Conservation (phyloP, 176 grass and related monocot species). For the Thinopyrum elongatum region DNA sequence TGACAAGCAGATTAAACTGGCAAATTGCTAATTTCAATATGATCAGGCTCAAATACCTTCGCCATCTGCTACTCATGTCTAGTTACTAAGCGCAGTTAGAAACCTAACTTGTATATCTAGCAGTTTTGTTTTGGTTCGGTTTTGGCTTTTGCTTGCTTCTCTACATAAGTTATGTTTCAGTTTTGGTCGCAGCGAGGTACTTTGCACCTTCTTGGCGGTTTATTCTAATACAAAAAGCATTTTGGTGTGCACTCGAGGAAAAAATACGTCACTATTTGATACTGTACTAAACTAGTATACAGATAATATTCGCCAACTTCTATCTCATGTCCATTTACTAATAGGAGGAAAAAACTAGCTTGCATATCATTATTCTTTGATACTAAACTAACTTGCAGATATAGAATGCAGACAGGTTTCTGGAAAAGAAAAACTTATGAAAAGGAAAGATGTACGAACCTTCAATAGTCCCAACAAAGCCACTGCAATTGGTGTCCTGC, state of each 20-base stretch:
- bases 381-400: background rate
- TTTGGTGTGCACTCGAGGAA: too few relatives aligned
- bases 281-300: too few relatives aligned
- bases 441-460: conserved; percentile 25
- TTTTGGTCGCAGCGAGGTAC: too few relatives aligned
- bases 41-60: background rate
- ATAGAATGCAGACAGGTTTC: background rate
- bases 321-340: background rate
- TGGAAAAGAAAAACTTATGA: background rate
- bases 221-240: too few relatives aligned
- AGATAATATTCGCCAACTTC: background rate
- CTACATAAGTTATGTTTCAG: too few relatives aligned
- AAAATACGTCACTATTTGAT: too few relatives aligned
- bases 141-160: too few relatives aligned
- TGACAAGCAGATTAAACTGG: background rate
- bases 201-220: too few relatives aligned
- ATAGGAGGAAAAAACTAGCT: conserved; percentile 4
- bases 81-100: too few relatives aligned
- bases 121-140: too few relatives aligned
- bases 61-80: too few relatives aligned
- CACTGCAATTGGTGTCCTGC: conserved; percentile 82
- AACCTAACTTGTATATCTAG: too few relatives aligned
- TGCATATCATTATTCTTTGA: background rate
- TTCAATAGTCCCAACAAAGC: conserved; percentile 68
- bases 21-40: background rate